Evolutionary conservation across 805 yeast genomes (phyloP), one percentile per base, ranked within the genome.

Genomic region (Trichomonascus vanleenenianus): DNA sequence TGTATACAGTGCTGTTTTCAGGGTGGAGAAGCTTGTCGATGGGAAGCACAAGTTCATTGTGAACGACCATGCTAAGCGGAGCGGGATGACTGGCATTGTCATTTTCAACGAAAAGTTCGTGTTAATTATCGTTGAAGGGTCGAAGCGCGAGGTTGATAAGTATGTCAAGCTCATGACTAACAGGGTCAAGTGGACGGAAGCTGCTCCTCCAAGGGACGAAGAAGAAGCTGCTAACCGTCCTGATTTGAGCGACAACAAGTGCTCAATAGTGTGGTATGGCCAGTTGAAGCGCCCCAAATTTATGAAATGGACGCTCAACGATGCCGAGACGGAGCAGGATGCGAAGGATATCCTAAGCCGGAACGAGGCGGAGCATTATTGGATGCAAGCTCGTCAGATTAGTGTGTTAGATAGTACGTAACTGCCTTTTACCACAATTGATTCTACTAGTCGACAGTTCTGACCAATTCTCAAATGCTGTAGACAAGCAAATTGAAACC

Each of bases 1-100:
- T 0, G 63, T 67, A 32, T 68, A 57, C 51, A 68, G 80, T 19
- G 72, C 78, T 2, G 87, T 84, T 1, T 87, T 79, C 59, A 65
- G 69, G 14, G 68, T 88, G 11, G 64, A 70, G 16, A 63, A 70
- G 39, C 61, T 85, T 10, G 66, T 68, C 1, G 81, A 81, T 60
- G 82, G 84, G 0, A 79, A 81, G 50, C 85, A 85, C 52, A 65
- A 75, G 39, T 88, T 69, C 63, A 85, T 88, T 57, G 73, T 89
- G 6, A 89, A 86, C 56, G 76, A 75, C 50, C 87, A 87, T 61
- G 95, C 96, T 1, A 78, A 78, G 51, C 91, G 91, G 58, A 60
- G 78, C 40, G 74, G 68, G 1, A 62, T 89, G 20, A 70, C 68
- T 2, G 99, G 98, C 0, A 68, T 78, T 20, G 53, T 63, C 3